Percentiles rank a stretch among this genome's conserved stretches.
phyloP scores from a whole-genome alignment of 345 rosid species.

The Gossypium sturtianum region DNA sequence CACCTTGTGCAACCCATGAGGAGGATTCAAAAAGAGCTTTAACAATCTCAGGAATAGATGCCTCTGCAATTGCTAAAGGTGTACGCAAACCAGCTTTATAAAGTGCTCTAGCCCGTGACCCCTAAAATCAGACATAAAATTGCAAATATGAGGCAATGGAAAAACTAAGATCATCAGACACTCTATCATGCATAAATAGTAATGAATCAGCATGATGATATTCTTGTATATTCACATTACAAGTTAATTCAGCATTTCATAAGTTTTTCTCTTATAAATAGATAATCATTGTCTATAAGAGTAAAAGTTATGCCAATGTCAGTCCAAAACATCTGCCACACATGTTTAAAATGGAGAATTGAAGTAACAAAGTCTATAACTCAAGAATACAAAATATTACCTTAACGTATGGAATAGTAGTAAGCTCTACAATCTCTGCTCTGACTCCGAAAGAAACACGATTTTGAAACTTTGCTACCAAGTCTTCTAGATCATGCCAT shows the following conservation, averaged over 20 bases:
- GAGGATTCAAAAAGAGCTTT: constrained; percentile 92
- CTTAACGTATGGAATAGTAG: constrained; percentile 88
- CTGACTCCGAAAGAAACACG: constrained; percentile 98
- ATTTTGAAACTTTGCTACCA: constrained; percentile 88
- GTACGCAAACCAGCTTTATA: constrained; percentile 96
- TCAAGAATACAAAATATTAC: constrained; percentile 26
- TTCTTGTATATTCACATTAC: background rate
- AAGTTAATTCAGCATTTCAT: background rate
- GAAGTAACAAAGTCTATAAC: constrained; percentile 3
- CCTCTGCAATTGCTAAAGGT: constrained; percentile 88
- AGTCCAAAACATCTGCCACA: background rate
- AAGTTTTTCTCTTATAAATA: background rate
- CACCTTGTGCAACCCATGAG: constrained; percentile 80
- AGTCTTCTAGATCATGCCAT: constrained; percentile 93
- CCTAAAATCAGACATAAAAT: constrained; percentile 37
- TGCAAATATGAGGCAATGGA: background rate
- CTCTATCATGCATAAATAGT: background rate
- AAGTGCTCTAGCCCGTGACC: constrained; percentile 94
- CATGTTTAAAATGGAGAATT: background rate
- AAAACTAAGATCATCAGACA: background rate
- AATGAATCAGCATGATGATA: background rate
- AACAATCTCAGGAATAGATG: constrained; percentile 72
- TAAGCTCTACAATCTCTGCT: constrained; percentile 97
- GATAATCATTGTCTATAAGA: background rate
- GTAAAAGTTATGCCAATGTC: background rate